Evolutionary conservation across 2,329 filamentous ascomycete genomes (phyloP), one percentile per base, ranked within the genome.

Genomic region (Passalora sequoiae): DNA sequence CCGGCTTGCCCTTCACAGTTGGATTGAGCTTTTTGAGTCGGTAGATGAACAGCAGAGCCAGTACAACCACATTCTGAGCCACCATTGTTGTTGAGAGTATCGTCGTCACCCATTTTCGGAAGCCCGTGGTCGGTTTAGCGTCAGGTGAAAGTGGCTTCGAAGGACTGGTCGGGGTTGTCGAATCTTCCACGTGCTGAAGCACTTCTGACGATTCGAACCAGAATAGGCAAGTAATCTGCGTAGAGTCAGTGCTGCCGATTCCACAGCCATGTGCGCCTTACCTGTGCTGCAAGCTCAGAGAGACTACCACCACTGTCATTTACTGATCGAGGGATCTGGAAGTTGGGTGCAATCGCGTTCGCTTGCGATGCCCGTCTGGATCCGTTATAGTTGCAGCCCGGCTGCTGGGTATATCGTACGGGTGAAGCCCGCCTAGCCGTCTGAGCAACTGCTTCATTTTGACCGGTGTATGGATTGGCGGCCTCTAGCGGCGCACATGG

Each of bases 21-120:
- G 89, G 86, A 57, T 95, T 97, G 51, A 85, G 83, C 63, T 84
- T 86, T 71, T 97, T 97, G 51, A 98, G 69, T 35, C 91, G 78
- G 67, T 96, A 94, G 53, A 98, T 86, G 70, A 97, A 97, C 25
- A 97, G 70, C 32, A 98, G 70, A 0, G 91, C 91, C 37, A 98
- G 69, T 8, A 97, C 67, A 30, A 97, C 87, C 40, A 98, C 92
- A 60, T 97, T 97, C 60, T 92, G 89, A 40, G 89, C 92, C 24
- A 98, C 91, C 64, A 97, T 89, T 0, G 92, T 98, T 0, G 92
- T 97, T 1, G 87, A 85, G 13, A 98, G 73, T 43, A 97, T 88
- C 6, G 81, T 87, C 36, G 86, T 81, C 3, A 96, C 88, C 92
- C 92, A 97, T 75, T 94, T 94, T 60, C 83, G 80, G 64, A 97